These are phyloP conservation scores for Macrolepiota fuliginosa DNA, from an alignment of 768 basidiomycete genomes.

Conservation along the genomic window DNA sequence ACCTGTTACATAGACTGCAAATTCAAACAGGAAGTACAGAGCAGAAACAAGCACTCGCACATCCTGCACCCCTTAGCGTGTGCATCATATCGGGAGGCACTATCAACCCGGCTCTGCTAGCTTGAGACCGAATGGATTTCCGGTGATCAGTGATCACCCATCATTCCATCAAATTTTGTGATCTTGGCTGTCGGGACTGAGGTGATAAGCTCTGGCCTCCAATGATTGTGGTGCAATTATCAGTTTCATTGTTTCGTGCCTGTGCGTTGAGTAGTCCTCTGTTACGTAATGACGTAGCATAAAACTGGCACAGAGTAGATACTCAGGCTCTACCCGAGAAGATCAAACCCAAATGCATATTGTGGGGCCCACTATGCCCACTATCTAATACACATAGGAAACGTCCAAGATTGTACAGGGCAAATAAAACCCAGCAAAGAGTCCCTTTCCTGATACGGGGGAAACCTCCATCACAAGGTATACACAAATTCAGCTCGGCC, in stretches of 20 bases:
- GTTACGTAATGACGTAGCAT: too few species aligned
- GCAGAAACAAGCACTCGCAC: neutral
- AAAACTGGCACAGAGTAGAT: too few species aligned
- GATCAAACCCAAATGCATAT: too few species aligned
- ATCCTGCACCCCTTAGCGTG: too few species aligned
- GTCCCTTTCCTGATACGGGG: neutral
- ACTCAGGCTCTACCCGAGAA: too few species aligned
- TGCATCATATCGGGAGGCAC: neutral
- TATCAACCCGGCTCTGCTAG: slow-evolving; percentile 2
- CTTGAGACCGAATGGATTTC: neutral
- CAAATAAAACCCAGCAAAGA: neutral
- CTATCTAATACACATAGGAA: neutral
- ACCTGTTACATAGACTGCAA: neutral
- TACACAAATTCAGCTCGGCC: slow-evolving; percentile 33
- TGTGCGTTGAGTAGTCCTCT: too few species aligned
- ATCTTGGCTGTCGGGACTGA: neutral
- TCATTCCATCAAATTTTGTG: neutral
- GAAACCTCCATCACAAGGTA: slow-evolving; percentile 27
- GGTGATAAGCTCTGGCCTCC: too few species aligned
- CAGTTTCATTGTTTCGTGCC: too few species aligned
- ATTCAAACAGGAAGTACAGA: neutral
- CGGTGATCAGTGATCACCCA: neutral
- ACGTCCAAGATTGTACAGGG: neutral
- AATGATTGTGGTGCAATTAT: too few species aligned
- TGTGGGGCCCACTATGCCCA: neutral